Conservation (phyloP, 2,329 filamentous ascomycete species). For the Phaeoacremonium minimum region DNA sequence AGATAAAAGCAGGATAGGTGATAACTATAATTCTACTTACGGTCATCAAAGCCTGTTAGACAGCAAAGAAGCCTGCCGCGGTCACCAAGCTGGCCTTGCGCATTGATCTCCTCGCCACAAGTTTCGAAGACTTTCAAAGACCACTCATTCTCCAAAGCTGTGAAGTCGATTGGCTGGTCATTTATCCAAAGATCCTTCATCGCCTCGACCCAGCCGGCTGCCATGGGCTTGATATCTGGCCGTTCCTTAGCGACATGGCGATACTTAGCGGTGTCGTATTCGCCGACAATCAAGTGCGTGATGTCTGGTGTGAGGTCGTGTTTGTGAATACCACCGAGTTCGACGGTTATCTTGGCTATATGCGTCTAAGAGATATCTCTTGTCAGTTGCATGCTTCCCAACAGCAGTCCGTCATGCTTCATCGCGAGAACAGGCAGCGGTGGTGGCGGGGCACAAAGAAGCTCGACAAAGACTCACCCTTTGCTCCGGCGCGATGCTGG, state of each 20-base stretch:
- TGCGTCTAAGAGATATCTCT: slow-evolving; percentile 46
- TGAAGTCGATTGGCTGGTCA: slow-evolving; percentile 71
- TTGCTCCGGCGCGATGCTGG: slow-evolving; percentile 74
- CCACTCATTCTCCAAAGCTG: slow-evolving; percentile 62
- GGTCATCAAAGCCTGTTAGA: slow-evolving; percentile 54
- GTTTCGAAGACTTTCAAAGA: slow-evolving; percentile 60
- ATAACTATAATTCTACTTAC: too few species aligned
- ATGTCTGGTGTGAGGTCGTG: slow-evolving; percentile 94
- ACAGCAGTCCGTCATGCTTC: too few species aligned
- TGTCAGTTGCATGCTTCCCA: too few species aligned
- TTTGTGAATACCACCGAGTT: slow-evolving; percentile 85
- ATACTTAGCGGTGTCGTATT: slow-evolving; percentile 89
- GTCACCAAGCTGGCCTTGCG: slow-evolving; percentile 17
- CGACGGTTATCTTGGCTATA: slow-evolving; percentile 59
- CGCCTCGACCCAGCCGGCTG: slow-evolving; percentile 78
- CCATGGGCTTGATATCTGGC: slow-evolving; percentile 79
- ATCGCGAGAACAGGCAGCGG: too few species aligned
- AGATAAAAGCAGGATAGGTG: too few species aligned
- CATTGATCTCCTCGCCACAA: slow-evolving; percentile 34
- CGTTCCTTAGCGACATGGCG: slow-evolving; percentile 88
- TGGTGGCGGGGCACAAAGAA: slow-evolving; percentile 3
- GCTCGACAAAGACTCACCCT: slow-evolving; percentile 50
- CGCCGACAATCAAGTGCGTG: slow-evolving; percentile 89
- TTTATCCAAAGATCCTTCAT: slow-evolving; percentile 76
- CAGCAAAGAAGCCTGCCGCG: slow-evolving; percentile 45